These are phyloP conservation scores for Zancudomyces culisetae DNA, from an alignment of 371 early-diverging fungal species.

Conservation along the genomic window DNA sequence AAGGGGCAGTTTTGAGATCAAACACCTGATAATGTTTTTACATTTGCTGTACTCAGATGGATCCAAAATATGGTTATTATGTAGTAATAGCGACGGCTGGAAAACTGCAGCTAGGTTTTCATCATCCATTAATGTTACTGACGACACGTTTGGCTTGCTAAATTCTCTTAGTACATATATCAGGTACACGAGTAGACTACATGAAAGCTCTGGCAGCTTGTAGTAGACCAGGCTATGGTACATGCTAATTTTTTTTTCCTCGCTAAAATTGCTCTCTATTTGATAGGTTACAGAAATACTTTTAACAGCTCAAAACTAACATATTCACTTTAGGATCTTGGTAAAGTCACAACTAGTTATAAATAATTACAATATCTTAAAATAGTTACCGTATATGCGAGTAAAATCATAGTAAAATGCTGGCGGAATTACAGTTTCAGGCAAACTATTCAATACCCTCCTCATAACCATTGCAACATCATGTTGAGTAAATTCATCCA, in stretches of 20 bases:
- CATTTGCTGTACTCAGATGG: slow-evolving; percentile 22
- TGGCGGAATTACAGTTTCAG: slow-evolving; percentile 19
- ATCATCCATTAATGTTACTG: slow-evolving; percentile 19
- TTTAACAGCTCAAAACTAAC: too few relatives aligned
- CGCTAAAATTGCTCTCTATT: too few relatives aligned
- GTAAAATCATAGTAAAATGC: slow-evolving; percentile 15
- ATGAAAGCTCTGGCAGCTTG: slow-evolving; percentile 9
- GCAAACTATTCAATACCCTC: slow-evolving; percentile 18
- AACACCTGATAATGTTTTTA: slow-evolving; percentile 20
- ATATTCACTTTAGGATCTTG: slow-evolving; percentile 4
- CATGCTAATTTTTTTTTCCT: too few relatives aligned
- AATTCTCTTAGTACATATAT: slow-evolving; percentile 18
- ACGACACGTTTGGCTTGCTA: slow-evolving; percentile 10
- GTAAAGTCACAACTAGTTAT: slow-evolving; percentile 7
- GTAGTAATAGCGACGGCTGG: slow-evolving; percentile 24
- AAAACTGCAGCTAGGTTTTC: slow-evolving; percentile 22
- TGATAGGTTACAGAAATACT: too few relatives aligned
- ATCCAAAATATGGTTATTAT: slow-evolving; percentile 19
- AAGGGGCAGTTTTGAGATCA: slow-evolving; percentile 20
- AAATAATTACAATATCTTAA: background rate
- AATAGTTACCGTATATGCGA: background rate
- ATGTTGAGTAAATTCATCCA: slow-evolving; percentile 20
- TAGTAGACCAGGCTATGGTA: slow-evolving; percentile 11
- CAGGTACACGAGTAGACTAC: slow-evolving; percentile 16
- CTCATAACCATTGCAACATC: slow-evolving; percentile 24